A percentile compares a stretch with the other conserved stretches of the same genome.
These are phyloP conservation scores for Trypanosoma congolense DNA, from an alignment of 208 protist genomes.

Conservation along the genomic window DNA sequence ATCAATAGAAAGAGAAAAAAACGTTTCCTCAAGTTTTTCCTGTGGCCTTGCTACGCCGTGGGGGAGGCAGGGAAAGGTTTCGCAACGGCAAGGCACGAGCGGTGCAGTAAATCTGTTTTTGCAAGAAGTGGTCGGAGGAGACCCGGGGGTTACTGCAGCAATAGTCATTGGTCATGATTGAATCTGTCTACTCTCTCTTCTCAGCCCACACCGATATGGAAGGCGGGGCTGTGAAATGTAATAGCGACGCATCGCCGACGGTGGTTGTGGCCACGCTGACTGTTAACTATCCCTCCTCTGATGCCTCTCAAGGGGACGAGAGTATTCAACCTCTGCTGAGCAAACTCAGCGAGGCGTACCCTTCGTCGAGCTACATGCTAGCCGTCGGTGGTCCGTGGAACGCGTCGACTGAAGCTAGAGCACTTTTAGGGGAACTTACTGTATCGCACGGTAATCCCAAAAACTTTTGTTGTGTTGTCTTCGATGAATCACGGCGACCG, in stretches of 20 bases:
- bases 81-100: too few species aligned
- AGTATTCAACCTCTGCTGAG: slow-evolving; percentile 3
- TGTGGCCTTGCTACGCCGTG: too few species aligned
- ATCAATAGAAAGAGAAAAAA: too few species aligned
- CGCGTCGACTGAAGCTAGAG: background rate
- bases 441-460: background rate
- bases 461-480: slow-evolving; percentile 9
- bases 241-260: background rate
- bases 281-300: background rate
- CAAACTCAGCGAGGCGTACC: slow-evolving; percentile 10
- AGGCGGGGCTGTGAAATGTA: background rate
- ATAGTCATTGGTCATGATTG: slow-evolving; percentile 1
- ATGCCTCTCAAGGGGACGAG: background rate
- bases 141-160: background rate
- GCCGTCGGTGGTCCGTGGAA: background rate
- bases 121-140: too few species aligned
- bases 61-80: too few species aligned
- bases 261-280: slow-evolving; percentile 11
- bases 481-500: slow-evolving; percentile 3
- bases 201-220: background rate
- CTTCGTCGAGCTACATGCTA: slow-evolving; percentile 10
- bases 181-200: slow-evolving; percentile 11
- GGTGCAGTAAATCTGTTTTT: too few species aligned
- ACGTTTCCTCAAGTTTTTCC: too few species aligned
- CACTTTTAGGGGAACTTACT: background rate